Evolutionary conservation across 2,329 filamentous ascomycete species (phyloP).

Genomic region (Penicillium sp.): DNA sequence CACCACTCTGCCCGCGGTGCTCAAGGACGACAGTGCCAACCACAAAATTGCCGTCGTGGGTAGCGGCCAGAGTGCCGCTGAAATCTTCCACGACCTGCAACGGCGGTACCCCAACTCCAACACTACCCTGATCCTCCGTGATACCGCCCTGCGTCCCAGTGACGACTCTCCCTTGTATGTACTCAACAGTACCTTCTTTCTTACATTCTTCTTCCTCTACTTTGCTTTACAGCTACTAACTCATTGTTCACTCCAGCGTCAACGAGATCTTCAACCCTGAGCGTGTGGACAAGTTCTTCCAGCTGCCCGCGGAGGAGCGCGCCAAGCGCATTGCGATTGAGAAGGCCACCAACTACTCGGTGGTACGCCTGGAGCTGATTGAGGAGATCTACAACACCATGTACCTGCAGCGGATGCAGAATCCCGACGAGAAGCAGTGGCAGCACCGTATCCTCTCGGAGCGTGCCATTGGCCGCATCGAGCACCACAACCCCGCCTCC

Average conservation of each 20-base stretch:
- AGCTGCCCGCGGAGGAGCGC: constrained; percentile 64
- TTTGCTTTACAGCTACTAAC: background rate
- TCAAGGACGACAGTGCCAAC: constrained; percentile 40
- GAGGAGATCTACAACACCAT: constrained; percentile 84
- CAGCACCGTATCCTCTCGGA: constrained; percentile 76
- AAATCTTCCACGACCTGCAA: constrained; percentile 91
- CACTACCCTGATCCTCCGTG: constrained; percentile 77
- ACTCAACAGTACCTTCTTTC: background rate
- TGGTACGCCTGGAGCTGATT: constrained; percentile 86
- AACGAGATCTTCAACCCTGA: constrained; percentile 96
- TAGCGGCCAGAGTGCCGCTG: constrained; percentile 87
- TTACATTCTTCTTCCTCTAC: background rate
- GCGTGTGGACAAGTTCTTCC: constrained; percentile 74
- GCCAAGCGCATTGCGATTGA: constrained; percentile 64
- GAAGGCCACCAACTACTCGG: constrained; percentile 88
- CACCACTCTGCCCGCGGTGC: constrained; percentile 36
- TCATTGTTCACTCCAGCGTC: constrained; percentile 49
- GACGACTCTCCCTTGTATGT: constrained; percentile 93
- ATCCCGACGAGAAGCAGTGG: constrained; percentile 72
- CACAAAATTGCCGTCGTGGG: constrained; percentile 84
- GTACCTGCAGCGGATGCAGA: constrained; percentile 77
- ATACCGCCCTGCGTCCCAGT: constrained; percentile 80
- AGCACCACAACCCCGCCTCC: constrained; percentile 51
- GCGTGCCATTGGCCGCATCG: constrained; percentile 65
- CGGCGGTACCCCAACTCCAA: constrained; percentile 76